Percentiles rank a stretch among this genome's conserved stretches.
Conservation (phyloP, 1,284 basidiomycete species). For the Trametes sp. region DNA sequence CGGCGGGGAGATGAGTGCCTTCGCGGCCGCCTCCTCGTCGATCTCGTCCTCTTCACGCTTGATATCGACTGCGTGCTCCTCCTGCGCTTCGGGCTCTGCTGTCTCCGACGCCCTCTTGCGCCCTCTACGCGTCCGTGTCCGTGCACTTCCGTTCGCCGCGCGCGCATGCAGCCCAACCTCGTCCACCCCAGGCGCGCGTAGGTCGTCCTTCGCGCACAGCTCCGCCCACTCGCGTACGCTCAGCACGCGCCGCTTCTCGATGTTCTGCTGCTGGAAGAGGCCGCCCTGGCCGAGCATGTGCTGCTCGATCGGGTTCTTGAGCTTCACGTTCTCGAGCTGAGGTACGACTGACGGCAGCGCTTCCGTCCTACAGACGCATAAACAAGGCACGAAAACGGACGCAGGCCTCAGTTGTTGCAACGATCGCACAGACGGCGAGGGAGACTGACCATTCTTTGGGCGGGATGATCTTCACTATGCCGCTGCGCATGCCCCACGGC, state of each 20-base stretch:
- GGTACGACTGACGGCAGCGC: conserved; percentile 73
- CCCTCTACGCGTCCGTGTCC: conserved; percentile 36
- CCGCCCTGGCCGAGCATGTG: conserved; percentile 88
- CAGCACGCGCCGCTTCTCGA: conserved; percentile 86
- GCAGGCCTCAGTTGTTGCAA: conserved; percentile 12
- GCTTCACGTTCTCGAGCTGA: conserved; percentile 76
- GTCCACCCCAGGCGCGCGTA: conserved; percentile 71
- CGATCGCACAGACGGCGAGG: conserved; percentile 3
- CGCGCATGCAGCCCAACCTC: conserved; percentile 68
- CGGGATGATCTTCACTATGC: conserved; percentile 94
- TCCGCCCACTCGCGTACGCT: conserved; percentile 89
- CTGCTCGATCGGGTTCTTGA: conserved; percentile 91
- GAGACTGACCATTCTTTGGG: conserved; percentile 88
- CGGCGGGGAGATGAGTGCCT: conserved; percentile 35
- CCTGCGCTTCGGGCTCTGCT: conserved; percentile 39
- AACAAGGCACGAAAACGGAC: neutral
- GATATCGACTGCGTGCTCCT: conserved; percentile 25
- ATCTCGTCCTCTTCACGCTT: conserved; percentile 49
- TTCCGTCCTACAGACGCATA: conserved; percentile 63
- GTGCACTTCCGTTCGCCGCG: conserved; percentile 37
- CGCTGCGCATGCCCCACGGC: conserved; percentile 87
- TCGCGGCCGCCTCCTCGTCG: conserved; percentile 27
- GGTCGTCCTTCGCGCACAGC: conserved; percentile 76
- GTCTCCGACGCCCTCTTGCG: conserved; percentile 44
- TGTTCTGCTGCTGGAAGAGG: conserved; percentile 90